phyloP scores from a whole-genome alignment of 108 stramenopile species.

The Conticribra guillardii region DNA sequence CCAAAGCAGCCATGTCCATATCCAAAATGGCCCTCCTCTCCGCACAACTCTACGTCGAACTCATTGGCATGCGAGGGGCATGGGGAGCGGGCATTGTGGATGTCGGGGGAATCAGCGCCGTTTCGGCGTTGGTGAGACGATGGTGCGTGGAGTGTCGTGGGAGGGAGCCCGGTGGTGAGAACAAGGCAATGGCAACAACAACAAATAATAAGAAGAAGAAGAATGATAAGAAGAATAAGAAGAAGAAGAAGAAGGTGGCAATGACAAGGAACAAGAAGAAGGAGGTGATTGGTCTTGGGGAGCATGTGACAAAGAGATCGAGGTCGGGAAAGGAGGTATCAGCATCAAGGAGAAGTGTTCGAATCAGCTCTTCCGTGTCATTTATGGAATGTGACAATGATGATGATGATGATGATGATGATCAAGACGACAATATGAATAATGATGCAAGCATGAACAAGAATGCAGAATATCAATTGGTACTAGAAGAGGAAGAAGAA shows the following conservation, averaged over 20 bases:
- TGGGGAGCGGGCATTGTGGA: conserved; percentile 77
- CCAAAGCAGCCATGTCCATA: conserved; percentile 50
- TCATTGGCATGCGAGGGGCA: conserved; percentile 64
- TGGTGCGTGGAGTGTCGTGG: conserved; percentile 68
- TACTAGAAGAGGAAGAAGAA: conserved; percentile 14
- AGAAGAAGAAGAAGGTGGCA: conserved; percentile 8
- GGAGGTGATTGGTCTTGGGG: no score
- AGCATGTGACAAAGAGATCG: no score
- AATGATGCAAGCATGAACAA: background rate
- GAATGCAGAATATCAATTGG: conserved; percentile 8
- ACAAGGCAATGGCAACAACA: no score
- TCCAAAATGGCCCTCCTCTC: conserved; percentile 52
- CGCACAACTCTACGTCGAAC: conserved; percentile 59
- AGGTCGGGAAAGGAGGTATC: no score
- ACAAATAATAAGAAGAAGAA: conserved; percentile 12
- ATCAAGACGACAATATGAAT: background rate
- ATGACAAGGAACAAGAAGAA: conserved; percentile 19
- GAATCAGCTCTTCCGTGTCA: conserved; percentile 25
- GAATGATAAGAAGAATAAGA: background rate
- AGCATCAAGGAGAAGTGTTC: conserved; percentile 15
- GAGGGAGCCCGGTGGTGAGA: conserved; percentile 25
- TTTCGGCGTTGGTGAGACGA: conserved; percentile 64
- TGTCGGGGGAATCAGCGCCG: conserved; percentile 53
- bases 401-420: conserved; percentile 19
- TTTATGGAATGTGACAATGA: conserved; percentile 24